phyloP scores from a whole-genome alignment of 1,284 basidiomycete species.

The Ustilago esculenta region DNA sequence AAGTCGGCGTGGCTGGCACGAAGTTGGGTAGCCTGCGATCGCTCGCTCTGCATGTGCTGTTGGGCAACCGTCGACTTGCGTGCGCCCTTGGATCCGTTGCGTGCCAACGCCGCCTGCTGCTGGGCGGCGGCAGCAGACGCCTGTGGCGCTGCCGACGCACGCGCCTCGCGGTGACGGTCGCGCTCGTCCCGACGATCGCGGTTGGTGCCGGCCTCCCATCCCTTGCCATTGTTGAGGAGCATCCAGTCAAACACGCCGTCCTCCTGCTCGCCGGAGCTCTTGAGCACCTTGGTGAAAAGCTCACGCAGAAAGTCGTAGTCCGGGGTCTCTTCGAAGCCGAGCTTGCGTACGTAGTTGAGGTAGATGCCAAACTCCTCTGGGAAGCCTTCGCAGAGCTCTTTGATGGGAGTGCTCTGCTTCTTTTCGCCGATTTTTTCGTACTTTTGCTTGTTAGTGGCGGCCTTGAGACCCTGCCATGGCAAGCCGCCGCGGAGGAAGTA shows the following conservation, averaged over 20 bases:
- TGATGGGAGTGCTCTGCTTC: slow-evolving; percentile 95
- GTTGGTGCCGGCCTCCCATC: slow-evolving; percentile 83
- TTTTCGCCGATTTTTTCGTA: slow-evolving; percentile 99
- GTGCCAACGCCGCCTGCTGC: slow-evolving; percentile 35
- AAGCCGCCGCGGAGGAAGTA: slow-evolving; percentile 90
- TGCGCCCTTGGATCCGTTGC: slow-evolving; percentile 56
- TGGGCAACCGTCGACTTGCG: slow-evolving; percentile 56
- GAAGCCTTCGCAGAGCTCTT: slow-evolving; percentile 90
- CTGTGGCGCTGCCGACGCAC: slow-evolving; percentile 40
- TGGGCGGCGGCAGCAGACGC: slow-evolving; percentile 29
- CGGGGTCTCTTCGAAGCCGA: slow-evolving; percentile 91
- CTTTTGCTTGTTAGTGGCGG: slow-evolving; percentile 96
- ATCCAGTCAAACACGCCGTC: slow-evolving; percentile 93
- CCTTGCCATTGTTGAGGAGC: slow-evolving; percentile 86
- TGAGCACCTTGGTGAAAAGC: slow-evolving; percentile 88
- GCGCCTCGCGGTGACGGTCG: slow-evolving; percentile 52
- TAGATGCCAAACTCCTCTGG: slow-evolving; percentile 92
- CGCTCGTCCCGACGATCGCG: slow-evolving; percentile 63
- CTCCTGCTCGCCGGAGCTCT: slow-evolving; percentile 85
- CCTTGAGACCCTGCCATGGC: slow-evolving; percentile 96
- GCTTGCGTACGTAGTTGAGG: slow-evolving; percentile 85
- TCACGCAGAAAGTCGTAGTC: slow-evolving; percentile 96
- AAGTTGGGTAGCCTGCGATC: slow-evolving; percentile 37
- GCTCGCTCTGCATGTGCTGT: slow-evolving; percentile 40
- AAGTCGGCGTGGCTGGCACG: slow-evolving; percentile 53